A percentile compares a stretch with the other conserved stretches of the same genome.
phyloP scores from a whole-genome alignment of 2,329 filamentous ascomycete species.

The Epichloe scottii region DNA sequence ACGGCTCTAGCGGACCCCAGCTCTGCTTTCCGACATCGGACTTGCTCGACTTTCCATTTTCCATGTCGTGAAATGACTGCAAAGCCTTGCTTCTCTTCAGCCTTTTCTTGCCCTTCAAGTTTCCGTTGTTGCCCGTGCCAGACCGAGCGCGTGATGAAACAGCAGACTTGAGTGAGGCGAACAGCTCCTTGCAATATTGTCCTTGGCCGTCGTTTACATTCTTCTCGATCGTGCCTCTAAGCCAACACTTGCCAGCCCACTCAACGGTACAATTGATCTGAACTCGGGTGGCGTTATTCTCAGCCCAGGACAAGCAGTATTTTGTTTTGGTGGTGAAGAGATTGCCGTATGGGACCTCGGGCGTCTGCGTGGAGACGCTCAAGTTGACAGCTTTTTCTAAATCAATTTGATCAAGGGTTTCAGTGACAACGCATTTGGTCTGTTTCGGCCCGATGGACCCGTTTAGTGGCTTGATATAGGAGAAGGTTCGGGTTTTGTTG shows the following conservation, averaged over 20 bases:
- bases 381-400: constrained; percentile 78
- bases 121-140: constrained; percentile 30
- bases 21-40: constrained; percentile 33
- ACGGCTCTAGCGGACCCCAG: constrained; percentile 76
- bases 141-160: constrained; percentile 52
- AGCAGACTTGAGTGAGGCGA: constrained; percentile 59
- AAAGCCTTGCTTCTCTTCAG: constrained; percentile 37
- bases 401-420: constrained; percentile 74
- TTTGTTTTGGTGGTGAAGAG: constrained; percentile 86
- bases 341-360: constrained; percentile 89
- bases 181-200: constrained; percentile 69
- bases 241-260: constrained; percentile 96
- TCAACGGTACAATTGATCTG: constrained; percentile 85
- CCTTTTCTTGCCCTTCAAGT: constrained; percentile 50
- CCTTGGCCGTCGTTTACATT: constrained; percentile 83
- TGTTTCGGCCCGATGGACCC: constrained; percentile 80
- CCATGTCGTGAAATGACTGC: constrained; percentile 30
- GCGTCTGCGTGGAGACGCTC: constrained; percentile 74
- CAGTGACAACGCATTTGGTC: constrained; percentile 85
- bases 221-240: constrained; percentile 94
- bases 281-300: constrained; percentile 72
- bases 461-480: constrained; percentile 84
- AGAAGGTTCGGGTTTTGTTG: constrained; percentile 61
- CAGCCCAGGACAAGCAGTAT: constrained; percentile 88
- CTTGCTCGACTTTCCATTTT: constrained; percentile 24